Evolutionary conservation across 305 asterid genomes (phyloP).

Genomic region (Fraxinus velutina): DNA sequence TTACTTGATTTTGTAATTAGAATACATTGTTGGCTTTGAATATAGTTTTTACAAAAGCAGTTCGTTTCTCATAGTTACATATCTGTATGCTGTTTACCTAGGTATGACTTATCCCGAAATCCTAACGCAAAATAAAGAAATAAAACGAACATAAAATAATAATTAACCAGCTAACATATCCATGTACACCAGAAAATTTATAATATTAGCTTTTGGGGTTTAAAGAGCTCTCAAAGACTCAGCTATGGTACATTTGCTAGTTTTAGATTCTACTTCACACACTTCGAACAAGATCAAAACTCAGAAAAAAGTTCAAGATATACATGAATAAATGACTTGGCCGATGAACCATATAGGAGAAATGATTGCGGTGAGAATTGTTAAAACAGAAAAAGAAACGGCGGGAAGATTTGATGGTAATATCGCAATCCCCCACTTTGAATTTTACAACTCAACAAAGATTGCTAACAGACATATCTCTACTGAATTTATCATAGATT

Average conservation of each 20-base stretch:
- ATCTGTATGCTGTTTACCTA: neutral
- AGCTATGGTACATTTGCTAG: slow-evolving; percentile 12
- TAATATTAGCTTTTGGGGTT: neutral
- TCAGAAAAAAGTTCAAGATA: slow-evolving; percentile 7
- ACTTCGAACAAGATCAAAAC: slow-evolving; percentile 22
- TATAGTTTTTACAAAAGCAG: neutral
- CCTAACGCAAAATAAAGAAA: neutral
- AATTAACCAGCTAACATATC: neutral
- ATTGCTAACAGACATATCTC: slow-evolving; percentile 7
- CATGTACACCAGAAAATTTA: neutral
- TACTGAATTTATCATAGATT: neutral
- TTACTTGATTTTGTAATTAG: neutral
- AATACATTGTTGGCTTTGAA: neutral
- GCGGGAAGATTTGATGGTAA: neutral
- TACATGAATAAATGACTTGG: slow-evolving; percentile 1
- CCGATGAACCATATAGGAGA: slow-evolving; percentile 22
- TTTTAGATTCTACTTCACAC: slow-evolving; percentile 16
- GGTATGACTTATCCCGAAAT: neutral
- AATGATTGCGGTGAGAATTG: slow-evolving; percentile 15
- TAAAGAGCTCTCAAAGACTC: slow-evolving; percentile 9
- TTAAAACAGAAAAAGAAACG: neutral
- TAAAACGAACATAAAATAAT: neutral
- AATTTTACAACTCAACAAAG: slow-evolving; percentile 19
- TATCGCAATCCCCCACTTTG: neutral
- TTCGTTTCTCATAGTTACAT: neutral